Evolutionary conservation across 2,329 filamentous ascomycete genomes (phyloP).

Genomic region (Diaporthe batatas): DNA sequence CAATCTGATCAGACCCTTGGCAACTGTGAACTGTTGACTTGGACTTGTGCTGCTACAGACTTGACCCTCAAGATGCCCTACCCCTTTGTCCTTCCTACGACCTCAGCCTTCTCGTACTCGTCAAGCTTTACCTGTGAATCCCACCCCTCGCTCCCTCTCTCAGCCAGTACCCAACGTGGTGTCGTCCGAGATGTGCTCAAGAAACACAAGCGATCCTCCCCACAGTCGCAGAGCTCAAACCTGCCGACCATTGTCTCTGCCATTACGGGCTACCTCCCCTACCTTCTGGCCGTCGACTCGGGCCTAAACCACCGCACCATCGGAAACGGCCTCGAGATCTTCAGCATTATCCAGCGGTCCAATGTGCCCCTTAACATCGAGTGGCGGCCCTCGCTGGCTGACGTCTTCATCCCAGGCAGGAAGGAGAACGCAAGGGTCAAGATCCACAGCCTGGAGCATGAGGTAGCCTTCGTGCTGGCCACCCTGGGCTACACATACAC

Average conservation of each 20-base stretch:
- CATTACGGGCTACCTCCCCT: slow-evolving; percentile 84
- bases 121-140: slow-evolving; percentile 81
- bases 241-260: slow-evolving; percentile 77
- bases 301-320: slow-evolving; percentile 69
- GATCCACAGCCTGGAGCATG: slow-evolving; percentile 82
- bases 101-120: slow-evolving; percentile 86
- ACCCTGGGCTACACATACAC: slow-evolving; percentile 82
- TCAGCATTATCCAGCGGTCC: slow-evolving; percentile 71
- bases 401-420: slow-evolving; percentile 72
- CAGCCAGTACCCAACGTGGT: slow-evolving; percentile 85
- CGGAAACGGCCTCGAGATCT: slow-evolving; percentile 67
- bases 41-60: background rate
- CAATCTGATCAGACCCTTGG: background rate
- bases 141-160: slow-evolving; percentile 89
- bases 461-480: slow-evolving; percentile 83
- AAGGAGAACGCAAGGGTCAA: slow-evolving; percentile 74
- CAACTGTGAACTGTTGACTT: slow-evolving; percentile 1
- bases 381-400: slow-evolving; percentile 87
- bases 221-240: slow-evolving; percentile 76
- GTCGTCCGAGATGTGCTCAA: slow-evolving; percentile 88
- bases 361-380: slow-evolving; percentile 73
- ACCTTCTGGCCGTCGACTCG: slow-evolving; percentile 81
- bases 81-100: slow-evolving; percentile 89
- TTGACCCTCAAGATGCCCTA: slow-evolving; percentile 79
- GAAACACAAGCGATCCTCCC: slow-evolving; percentile 86